These are phyloP conservation scores for Monosiga brevicollis DNA, from an alignment of 78 protist genomes.

Conservation along the genomic window DNA sequence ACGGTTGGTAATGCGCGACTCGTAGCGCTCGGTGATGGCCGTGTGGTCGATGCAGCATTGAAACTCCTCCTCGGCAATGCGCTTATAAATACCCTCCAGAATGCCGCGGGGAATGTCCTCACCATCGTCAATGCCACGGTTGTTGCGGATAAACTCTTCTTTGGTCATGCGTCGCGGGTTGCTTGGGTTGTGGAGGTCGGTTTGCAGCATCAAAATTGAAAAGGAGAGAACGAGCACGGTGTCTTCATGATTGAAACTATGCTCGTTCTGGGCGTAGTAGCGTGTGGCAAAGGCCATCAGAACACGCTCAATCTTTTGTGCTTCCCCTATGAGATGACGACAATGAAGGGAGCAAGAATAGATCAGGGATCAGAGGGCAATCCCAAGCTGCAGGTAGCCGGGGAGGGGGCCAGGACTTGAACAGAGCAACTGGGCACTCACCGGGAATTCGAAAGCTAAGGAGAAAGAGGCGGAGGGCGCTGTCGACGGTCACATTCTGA, in stretches of 20 bases:
- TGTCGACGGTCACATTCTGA: neutral
- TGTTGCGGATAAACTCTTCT: slow-evolving; percentile 50
- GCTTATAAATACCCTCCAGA: slow-evolving; percentile 5
- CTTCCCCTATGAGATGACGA: too few species aligned
- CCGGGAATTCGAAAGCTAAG: slow-evolving; percentile 64
- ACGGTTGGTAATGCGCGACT: neutral
- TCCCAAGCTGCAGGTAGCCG: too few species aligned
- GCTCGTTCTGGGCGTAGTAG: neutral
- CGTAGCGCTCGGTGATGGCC: neutral
- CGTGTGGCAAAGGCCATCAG: slow-evolving; percentile 11
- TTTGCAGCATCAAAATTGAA: slow-evolving; percentile 67
- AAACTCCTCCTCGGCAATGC: neutral
- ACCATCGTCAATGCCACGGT: slow-evolving; percentile 15
- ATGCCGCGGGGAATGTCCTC: neutral
- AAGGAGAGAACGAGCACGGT: slow-evolving; percentile 41
- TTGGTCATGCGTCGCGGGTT: slow-evolving; percentile 38
- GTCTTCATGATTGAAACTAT: slow-evolving; percentile 13
- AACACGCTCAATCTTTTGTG: slow-evolving; percentile 70
- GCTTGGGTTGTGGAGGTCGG: slow-evolving; percentile 49
- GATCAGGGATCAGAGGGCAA: too few species aligned
- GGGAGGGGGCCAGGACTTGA: too few species aligned
- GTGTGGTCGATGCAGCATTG: slow-evolving; percentile 1
- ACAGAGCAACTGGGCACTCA: too few species aligned
- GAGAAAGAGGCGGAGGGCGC: slow-evolving; percentile 36
- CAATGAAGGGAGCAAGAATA: too few species aligned